Evolutionary conservation across 164 flowering plant genomes (phyloP).

Genomic region (Nymphaea thermarum): DNA sequence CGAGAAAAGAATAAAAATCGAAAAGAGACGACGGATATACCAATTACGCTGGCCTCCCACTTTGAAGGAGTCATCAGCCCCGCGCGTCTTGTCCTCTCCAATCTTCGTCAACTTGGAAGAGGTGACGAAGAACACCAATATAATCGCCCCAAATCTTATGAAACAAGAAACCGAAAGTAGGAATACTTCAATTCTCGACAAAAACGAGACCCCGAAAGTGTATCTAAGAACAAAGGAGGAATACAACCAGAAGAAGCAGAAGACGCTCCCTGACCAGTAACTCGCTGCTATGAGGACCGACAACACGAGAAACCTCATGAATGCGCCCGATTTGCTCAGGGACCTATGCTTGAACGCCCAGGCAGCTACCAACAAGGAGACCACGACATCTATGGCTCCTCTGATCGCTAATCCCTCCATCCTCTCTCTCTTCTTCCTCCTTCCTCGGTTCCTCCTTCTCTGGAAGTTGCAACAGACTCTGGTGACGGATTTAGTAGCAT

Average conservation of each 20-base stretch:
- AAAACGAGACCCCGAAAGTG: neutral
- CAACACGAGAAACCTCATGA: too few species aligned
- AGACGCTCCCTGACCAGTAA: conserved; percentile 32
- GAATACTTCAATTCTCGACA: neutral
- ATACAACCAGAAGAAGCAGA: neutral
- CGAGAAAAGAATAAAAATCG: too few species aligned
- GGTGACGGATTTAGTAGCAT: too few species aligned
- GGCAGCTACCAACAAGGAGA: conserved; percentile 10
- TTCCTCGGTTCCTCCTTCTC: too few species aligned
- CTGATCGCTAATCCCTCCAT: too few species aligned
- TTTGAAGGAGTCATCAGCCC: conserved; percentile 69
- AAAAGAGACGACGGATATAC: conserved; percentile 11
- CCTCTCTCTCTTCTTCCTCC: too few species aligned
- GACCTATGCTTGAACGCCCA: conserved; percentile 56
- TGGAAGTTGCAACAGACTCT: too few species aligned
- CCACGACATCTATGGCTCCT: too few species aligned
- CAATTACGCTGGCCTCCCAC: conserved; percentile 95
- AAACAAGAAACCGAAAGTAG: too few species aligned
- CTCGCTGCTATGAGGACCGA: conserved; percentile 47
- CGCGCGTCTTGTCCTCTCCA: conserved; percentile 77
- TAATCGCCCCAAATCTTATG: conserved; percentile 63
- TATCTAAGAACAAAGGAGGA: neutral
- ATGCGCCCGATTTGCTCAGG: conserved; percentile 62
- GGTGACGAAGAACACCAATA: conserved; percentile 74
- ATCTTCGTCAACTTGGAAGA: conserved; percentile 79